A percentile compares a stretch with the other conserved stretches of the same genome.
phyloP scores from a whole-genome alignment of 139 green algal species.

The Zygnema circumcarinatum region DNA sequence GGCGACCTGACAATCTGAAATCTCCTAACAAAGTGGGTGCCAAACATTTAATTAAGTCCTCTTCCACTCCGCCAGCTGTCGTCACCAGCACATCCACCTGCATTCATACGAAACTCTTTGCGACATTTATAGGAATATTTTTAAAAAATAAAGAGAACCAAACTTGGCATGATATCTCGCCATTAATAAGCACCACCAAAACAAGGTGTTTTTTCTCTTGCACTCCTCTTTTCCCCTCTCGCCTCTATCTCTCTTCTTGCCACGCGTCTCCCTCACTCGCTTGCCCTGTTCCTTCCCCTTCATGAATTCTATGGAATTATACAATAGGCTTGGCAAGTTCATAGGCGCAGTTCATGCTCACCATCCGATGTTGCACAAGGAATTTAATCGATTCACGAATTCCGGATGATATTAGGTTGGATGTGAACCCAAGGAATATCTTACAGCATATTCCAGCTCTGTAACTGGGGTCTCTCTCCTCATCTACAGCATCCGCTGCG shows the following conservation, averaged over 20 bases:
- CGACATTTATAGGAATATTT: background rate
- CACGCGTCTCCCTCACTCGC: too few relatives aligned
- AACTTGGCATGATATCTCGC: too few relatives aligned
- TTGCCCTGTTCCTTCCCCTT: too few relatives aligned
- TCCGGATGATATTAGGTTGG: conserved; percentile 92
- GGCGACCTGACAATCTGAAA: conserved; percentile 78
- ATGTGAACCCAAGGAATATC: conserved; percentile 97
- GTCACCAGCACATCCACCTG: conserved; percentile 94
- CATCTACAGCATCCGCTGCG: conserved; percentile 43
- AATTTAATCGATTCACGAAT: conserved; percentile 76
- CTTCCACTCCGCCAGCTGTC: conserved; percentile 95
- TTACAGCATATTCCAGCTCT: conserved; percentile 36
- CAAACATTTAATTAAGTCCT: conserved; percentile 99
- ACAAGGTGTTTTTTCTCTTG: too few relatives aligned
- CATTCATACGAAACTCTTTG: background rate
- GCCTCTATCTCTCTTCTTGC: too few relatives aligned
- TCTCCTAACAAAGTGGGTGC: conserved; percentile 91
- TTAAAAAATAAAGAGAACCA: conserved; percentile 13
- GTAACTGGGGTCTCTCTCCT: conserved; percentile 54
- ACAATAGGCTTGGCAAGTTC: too few relatives aligned
- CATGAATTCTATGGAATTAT: too few relatives aligned
- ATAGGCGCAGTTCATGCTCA: too few relatives aligned
- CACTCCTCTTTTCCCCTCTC: too few relatives aligned
- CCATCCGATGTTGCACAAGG: conserved; percentile 40
- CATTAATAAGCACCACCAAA: background rate